Conservation (phyloP, 495 filamentous ascomycete genomes). For the Penicillium tannophilum region DNA sequence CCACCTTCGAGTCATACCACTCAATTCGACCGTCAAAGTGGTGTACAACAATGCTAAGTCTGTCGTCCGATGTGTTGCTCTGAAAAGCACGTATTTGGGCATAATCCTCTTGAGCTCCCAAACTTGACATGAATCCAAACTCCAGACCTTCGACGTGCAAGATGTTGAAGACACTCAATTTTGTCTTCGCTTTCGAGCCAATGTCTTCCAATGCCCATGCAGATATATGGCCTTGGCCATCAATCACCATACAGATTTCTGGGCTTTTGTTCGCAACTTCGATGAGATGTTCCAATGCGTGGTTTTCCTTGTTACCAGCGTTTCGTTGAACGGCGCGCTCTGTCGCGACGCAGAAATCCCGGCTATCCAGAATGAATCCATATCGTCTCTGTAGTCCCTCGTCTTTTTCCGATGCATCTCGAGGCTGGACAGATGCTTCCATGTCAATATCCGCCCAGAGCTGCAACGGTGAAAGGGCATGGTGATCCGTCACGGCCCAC, state of each 20-base stretch:
- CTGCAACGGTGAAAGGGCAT: slow-evolving; percentile 69
- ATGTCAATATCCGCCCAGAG: slow-evolving; percentile 87
- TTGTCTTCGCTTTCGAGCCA: slow-evolving; percentile 68
- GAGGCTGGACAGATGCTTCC: slow-evolving; percentile 67
- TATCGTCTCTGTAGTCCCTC: slow-evolving; percentile 54
- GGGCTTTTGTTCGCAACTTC: slow-evolving; percentile 84
- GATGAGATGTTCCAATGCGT: slow-evolving; percentile 79
- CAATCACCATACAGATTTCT: slow-evolving; percentile 84
- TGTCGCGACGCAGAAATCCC: slow-evolving; percentile 74
- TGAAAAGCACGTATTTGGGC: slow-evolving; percentile 76
- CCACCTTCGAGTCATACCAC: slow-evolving; percentile 77
- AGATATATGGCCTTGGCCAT: slow-evolving; percentile 84
- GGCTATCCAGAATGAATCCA: slow-evolving; percentile 83
- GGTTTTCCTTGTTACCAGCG: slow-evolving; percentile 60
- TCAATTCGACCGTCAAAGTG: slow-evolving; percentile 84
- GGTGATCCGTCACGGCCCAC: slow-evolving; percentile 77
- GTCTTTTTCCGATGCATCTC: slow-evolving; percentile 36
- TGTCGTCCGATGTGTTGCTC: slow-evolving; percentile 55
- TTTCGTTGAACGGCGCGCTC: slow-evolving; percentile 71
- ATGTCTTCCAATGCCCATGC: slow-evolving; percentile 95
- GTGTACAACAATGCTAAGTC: slow-evolving; percentile 78
- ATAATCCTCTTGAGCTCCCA: slow-evolving; percentile 53
- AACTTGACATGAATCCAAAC: slow-evolving; percentile 61
- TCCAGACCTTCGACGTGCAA: slow-evolving; percentile 74
- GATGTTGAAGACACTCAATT: slow-evolving; percentile 81